Evolutionary conservation across 1,139 yeast species (phyloP), one percentile per base, ranked within the genome.

Genomic region (Zhuliangozyma parablackwelliae): DNA sequence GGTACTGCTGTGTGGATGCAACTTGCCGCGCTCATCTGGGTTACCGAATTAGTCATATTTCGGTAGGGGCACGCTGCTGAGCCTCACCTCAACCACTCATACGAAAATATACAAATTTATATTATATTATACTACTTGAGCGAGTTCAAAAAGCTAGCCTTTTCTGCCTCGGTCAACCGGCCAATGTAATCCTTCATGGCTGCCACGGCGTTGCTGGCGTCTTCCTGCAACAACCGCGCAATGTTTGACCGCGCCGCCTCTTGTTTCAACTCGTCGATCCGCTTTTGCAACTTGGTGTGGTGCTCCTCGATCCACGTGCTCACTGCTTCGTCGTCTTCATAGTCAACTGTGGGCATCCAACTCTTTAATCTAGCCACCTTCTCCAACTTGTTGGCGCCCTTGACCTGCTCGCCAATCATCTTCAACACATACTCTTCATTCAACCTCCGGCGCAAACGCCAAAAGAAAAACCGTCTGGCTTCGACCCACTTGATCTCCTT

Each of bases 401-500:
- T 74, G 42, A 84, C 61, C 46, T 80, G 82, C 42, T 77, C 82
- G 38, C 80, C 79, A 53, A 90, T 78, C 56, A 86, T 76, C 61
- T 78, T 81, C 61, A 88, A 71, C 55, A 90, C 72, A 63, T 88
- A 87, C 61, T 88, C 95, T 69, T 92, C 97, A 60, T 86, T 83
- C 64, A 94, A 73, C 67, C 97, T 87, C 69, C 98, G 85, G 69
- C 97, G 88, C 48, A 88, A 78, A 67, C 99, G 82, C 98, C 98
- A 92, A 92, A 88, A 92, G 80, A 92, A 94, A 79, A 78, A 86
- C 56, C 97, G 80, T 72, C 98, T 87, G 26, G 97, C 79, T 39
- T 89, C 75, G 33, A 65, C 64, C 97, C 97, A 90, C 54, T 84
- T 80, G 40, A 92, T 65, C 52, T 89, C 94, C 61, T 83, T 82